These are phyloP conservation scores for Populus simonii DNA, from an alignment of 345 rosid species.

Conservation along the genomic window DNA sequence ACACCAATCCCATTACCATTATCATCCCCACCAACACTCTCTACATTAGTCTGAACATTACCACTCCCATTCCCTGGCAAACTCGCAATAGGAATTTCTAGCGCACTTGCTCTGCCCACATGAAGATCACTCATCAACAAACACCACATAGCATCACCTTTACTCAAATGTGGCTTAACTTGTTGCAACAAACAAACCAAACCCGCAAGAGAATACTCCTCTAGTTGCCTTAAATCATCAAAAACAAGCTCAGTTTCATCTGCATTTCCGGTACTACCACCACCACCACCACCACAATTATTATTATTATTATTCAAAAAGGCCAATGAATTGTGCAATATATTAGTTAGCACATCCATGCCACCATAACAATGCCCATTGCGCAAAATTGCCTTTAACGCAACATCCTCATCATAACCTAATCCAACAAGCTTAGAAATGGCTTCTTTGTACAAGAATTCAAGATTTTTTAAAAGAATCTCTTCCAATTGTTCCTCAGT, in stretches of 20 bases:
- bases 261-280: conserved; percentile 31
- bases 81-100: conserved; percentile 50
- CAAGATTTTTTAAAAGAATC: conserved; percentile 57
- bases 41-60: conserved; percentile 29
- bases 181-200: conserved; percentile 89
- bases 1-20: conserved; percentile 36
- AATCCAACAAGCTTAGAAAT: conserved; percentile 58
- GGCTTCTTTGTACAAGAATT: conserved; percentile 61
- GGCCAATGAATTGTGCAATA: conserved; percentile 66
- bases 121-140: conserved; percentile 89
- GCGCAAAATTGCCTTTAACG: conserved; percentile 67
- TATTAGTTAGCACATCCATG: conserved; percentile 78
- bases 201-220: conserved; percentile 73
- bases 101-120: conserved; percentile 67
- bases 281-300: conserved; percentile 20
- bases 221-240: conserved; percentile 67
- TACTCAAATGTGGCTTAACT: conserved; percentile 71
- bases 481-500: conserved; percentile 88
- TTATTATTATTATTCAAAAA: conserved; percentile 51
- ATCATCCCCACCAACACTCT: conserved; percentile 37
- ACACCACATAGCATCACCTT: conserved; percentile 98
- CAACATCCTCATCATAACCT: conserved; percentile 74
- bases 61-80: conserved; percentile 25
- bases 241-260: conserved; percentile 61
- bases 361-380: conserved; percentile 88